These are phyloP conservation scores for Neocallimastix lanati DNA, from an alignment of 192 early-diverging fungal species.

Conservation along the genomic window DNA sequence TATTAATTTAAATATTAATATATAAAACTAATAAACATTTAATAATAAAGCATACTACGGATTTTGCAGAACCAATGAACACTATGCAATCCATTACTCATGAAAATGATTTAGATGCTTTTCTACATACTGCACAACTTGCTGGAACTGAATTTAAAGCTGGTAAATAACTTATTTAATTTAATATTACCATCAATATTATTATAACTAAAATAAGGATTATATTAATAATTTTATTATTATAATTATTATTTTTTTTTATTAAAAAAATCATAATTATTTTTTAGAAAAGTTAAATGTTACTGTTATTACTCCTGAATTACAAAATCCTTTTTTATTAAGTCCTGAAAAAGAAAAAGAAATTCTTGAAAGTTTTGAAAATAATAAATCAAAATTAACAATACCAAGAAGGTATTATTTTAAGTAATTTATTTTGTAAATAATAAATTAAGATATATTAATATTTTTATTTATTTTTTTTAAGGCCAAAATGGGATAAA, in stretches of 20 bases:
- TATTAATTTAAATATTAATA: no score
- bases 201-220: no score
- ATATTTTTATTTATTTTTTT: no score
- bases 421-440: no score
- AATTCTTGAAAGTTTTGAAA: constrained; percentile 55
- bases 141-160: constrained; percentile 57
- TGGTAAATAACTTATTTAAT: background rate
- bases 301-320: background rate
- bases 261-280: constrained; percentile 33
- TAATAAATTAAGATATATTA: no score
- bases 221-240: no score
- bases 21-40: background rate
- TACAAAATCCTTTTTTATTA: constrained; percentile 66
- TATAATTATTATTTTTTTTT: no score
- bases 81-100: constrained; percentile 60
- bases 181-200: no score
- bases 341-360: constrained; percentile 57
- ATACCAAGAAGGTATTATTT: constrained; percentile 50
- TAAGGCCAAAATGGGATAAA: constrained; percentile 65
- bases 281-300: constrained; percentile 14
- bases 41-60: background rate
- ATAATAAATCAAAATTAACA: constrained; percentile 51
- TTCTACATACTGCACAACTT: constrained; percentile 82
- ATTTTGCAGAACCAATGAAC: background rate
- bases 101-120: constrained; percentile 91